Conservation (phyloP, 176 grass and related monocot species). For the Eragrostis nindensis region DNA sequence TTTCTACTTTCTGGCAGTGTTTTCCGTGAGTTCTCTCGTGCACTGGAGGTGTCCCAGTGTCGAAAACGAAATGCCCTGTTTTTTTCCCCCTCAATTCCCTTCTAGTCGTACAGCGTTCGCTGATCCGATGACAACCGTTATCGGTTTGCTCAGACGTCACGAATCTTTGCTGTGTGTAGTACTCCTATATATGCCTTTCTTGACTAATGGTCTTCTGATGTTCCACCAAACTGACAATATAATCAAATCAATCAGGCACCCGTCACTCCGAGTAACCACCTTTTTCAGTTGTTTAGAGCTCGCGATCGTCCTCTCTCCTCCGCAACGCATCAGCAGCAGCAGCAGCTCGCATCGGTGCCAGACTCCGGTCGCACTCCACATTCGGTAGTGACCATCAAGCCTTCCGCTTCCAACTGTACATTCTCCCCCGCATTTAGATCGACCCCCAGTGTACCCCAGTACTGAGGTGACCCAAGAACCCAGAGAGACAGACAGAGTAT, state of each 20-base stretch:
- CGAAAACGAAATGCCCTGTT: neutral
- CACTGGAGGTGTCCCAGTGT: neutral
- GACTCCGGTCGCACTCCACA: neutral
- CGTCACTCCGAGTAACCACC: neutral
- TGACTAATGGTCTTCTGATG: constrained; percentile 10
- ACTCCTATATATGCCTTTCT: neutral
- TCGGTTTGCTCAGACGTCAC: neutral
- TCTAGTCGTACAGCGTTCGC: neutral
- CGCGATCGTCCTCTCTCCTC: neutral
- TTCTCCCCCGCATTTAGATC: constrained; percentile 32
- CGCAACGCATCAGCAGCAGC: neutral
- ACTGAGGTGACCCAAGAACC: neutral
- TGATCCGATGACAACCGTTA: neutral
- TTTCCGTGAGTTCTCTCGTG: neutral
- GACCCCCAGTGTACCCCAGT: neutral
- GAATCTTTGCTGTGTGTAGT: neutral
- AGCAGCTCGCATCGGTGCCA: neutral
- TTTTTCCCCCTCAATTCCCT: too few species aligned
- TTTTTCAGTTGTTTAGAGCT: constrained; percentile 20
- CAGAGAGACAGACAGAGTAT: neutral
- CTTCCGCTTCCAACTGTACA: constrained; percentile 5
- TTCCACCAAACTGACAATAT: neutral
- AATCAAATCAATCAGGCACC: neutral
- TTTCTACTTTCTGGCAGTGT: neutral
- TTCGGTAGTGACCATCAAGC: constrained; percentile 25